phyloP scores from a whole-genome alignment of 495 filamentous ascomycete genomes.

The Trichoderma virens region DNA sequence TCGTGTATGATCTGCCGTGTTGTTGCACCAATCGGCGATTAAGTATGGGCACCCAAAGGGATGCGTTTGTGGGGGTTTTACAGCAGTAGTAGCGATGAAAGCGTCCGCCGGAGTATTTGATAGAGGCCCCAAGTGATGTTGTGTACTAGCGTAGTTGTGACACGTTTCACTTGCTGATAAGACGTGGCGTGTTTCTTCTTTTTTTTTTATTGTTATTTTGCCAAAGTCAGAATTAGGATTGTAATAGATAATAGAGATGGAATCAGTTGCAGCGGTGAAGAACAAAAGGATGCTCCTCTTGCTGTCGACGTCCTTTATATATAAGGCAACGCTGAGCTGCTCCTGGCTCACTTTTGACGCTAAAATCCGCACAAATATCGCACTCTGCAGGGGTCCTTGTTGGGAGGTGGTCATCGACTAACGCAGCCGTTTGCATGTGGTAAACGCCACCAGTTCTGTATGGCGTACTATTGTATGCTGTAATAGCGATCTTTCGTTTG shows the following conservation, averaged over 20 bases:
- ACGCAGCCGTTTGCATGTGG: not conserved
- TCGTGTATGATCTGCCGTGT: not conserved
- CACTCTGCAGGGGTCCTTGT: not conserved
- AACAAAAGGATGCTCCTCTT: not conserved
- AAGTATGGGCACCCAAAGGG: not conserved
- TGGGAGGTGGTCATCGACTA: not conserved
- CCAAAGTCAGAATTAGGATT: too few relatives aligned
- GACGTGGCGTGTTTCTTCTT: too few relatives aligned
- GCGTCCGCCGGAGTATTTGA: not conserved
- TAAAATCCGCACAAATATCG: constrained; percentile 7
- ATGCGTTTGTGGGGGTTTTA: not conserved
- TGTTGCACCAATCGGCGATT: not conserved
- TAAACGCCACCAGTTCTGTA: too few relatives aligned
- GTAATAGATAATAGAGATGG: too few relatives aligned
- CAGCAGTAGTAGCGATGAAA: not conserved
- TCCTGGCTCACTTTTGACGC: not conserved
- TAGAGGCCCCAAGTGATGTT: too few relatives aligned
- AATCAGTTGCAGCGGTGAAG: not conserved
- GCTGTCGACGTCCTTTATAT: not conserved
- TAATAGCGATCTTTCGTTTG: not conserved
- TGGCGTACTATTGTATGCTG: too few relatives aligned
- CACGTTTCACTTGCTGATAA: too few relatives aligned
- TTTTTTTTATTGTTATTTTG: too few relatives aligned
- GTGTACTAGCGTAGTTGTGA: too few relatives aligned
- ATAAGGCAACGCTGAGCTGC: not conserved